phyloP scores from a whole-genome alignment of 495 filamentous ascomycete species.

The Xylaria curta region DNA sequence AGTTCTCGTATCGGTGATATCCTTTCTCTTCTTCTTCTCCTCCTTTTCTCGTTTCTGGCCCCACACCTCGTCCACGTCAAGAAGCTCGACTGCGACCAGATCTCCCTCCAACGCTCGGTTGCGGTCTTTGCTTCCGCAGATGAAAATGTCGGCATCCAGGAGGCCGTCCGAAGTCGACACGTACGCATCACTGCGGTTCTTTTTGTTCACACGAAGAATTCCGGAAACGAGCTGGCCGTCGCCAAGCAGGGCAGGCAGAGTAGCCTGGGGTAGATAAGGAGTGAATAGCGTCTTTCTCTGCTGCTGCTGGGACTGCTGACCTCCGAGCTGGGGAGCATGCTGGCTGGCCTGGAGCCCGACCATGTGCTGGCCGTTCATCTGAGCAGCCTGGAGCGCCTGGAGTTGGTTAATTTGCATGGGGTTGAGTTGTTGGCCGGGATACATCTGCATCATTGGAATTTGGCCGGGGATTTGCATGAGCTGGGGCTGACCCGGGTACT shows the following conservation, averaged over 20 bases:
- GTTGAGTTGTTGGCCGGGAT: slow-evolving; percentile 83
- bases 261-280: slow-evolving; percentile 95
- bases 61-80: slow-evolving; percentile 99
- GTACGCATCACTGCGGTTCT: slow-evolving; percentile 98
- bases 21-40: slow-evolving; percentile 99
- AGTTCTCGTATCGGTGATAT: slow-evolving; percentile 89
- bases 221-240: slow-evolving; percentile 95
- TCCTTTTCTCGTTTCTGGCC: slow-evolving; percentile 98
- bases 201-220: slow-evolving; percentile 98
- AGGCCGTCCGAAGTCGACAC: slow-evolving; percentile 86
- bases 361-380: slow-evolving; percentile 79
- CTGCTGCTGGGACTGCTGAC: slow-evolving; percentile 75
- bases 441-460: slow-evolving; percentile 78
- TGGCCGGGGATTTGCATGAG: slow-evolving; percentile 85
- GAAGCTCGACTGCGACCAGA: slow-evolving; percentile 91
- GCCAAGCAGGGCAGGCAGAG: slow-evolving; percentile 84
- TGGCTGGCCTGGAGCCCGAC: slow-evolving; percentile 74
- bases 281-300: slow-evolving; percentile 99
- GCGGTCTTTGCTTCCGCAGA: slow-evolving; percentile 97
- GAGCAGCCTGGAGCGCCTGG: slow-evolving; percentile 87
- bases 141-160: slow-evolving; percentile 97
- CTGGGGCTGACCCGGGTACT: slow-evolving; percentile 91
- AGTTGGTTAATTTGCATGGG: slow-evolving; percentile 88
- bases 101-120: slow-evolving; percentile 97
- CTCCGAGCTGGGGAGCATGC: slow-evolving; percentile 71